Base-by-base conservation (phyloP, 305 asterid species). In the Plantago rigida region DNA sequence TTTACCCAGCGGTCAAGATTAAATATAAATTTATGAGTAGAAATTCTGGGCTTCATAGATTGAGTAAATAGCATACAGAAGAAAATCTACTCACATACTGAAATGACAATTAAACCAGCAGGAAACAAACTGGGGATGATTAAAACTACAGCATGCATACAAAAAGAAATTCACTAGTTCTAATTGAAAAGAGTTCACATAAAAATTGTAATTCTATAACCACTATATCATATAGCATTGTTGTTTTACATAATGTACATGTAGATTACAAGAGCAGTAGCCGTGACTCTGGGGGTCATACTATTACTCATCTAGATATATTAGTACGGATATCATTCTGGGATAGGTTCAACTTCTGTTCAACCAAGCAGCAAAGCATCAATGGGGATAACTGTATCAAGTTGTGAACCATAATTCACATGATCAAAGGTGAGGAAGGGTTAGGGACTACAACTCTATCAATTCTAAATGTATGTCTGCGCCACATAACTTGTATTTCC, bases 391-490 rank as follows among this genome's bases (percentile, higher is more conserved):
- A 62, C 47, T 41, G 68, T 65, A 54, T 69, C 77, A 63, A 71
- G 59, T 63, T 9, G 94, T 86, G 95, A 91, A 91, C 95, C 73
- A 77, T 70, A 67, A 81, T 91, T 87, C 96, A 91, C 96, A 65
- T 39, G 70, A 66, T 36, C 56, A 55, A 55, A 29, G 28, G 46
- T 41, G 46, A 41, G 46, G 55, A 66, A 22, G 51, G 63, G 51
- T 65, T 28, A 47, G 67, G 57, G 66, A 62, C 76, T 77, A 79
- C 63, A 64, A 68, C 81, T 84, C 89, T 64, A 75, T 79, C 82
- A 86, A 56, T 69, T 87, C 92, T 76, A 92, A 59, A 69, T 78
- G 83, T 71, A 92, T 73, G 70, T 79, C 94, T 46, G 81, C 64
- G 64, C 89, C 95, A 22, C 51, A 56, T 70, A 81, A 66, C 70